Conservation (phyloP, 768 basidiomycete species). For the Leccinum longicurvipes region DNA sequence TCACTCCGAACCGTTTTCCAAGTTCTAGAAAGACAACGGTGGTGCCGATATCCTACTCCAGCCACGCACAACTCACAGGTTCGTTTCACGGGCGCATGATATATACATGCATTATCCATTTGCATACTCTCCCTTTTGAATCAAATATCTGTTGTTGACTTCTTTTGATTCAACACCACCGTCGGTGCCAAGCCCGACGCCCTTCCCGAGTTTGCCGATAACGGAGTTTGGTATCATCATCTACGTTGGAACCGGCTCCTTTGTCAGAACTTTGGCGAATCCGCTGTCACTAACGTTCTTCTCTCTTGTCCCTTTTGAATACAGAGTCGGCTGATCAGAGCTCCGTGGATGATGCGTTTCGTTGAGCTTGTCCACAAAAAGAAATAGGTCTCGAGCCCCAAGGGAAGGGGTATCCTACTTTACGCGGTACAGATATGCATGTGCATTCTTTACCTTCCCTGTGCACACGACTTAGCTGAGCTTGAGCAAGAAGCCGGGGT, state of each 20-base stretch:
- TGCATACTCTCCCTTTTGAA: not conserved
- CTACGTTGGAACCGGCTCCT: conserved; percentile 15
- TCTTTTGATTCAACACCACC: conserved; percentile 17
- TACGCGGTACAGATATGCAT: not conserved
- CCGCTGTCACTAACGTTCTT: not conserved
- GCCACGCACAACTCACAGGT: conserved; percentile 27
- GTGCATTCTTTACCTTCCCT: too few species aligned
- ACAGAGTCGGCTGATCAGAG: conserved; percentile 19
- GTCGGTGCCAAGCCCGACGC: conserved; percentile 23
- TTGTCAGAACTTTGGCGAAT: not conserved
- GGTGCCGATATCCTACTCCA: conserved; percentile 20
- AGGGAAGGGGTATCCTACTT: not conserved
- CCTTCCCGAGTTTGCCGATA: conserved; percentile 33
- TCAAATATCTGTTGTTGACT: not conserved
- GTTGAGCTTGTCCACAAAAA: conserved; percentile 19
- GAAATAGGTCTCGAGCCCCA: not conserved
- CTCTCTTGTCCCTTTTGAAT: not conserved
- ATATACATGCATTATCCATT: conserved; percentile 30
- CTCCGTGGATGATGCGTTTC: conserved; percentile 27
- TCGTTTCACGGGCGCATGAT: conserved; percentile 42
- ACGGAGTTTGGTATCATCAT: conserved; percentile 34
- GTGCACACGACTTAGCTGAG: too few species aligned
- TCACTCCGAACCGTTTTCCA: conserved; percentile 34
- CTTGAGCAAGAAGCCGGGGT: too few species aligned
- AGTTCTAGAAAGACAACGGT: conserved; percentile 32